Conservation (phyloP, 495 filamentous ascomycete genomes). For the Usnea hakonensis region DNA sequence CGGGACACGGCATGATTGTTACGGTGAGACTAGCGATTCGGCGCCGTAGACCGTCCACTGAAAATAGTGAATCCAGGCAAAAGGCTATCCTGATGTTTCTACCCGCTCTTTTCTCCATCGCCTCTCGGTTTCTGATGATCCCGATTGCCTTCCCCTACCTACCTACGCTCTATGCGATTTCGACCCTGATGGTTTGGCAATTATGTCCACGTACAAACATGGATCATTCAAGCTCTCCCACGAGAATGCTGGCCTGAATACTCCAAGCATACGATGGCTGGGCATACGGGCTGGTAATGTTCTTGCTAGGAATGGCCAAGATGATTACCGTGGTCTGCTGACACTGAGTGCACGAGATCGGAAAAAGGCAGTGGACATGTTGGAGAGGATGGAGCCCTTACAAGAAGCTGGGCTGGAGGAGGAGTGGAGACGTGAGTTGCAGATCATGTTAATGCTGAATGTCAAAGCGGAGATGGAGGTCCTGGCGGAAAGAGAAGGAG, state of each 20-base stretch:
- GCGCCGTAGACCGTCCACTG: neutral
- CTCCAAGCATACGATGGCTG: conserved; percentile 61
- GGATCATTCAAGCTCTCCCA: conserved; percentile 69
- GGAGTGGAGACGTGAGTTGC: conserved; percentile 60
- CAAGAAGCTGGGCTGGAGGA: conserved; percentile 40
- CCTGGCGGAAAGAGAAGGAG: conserved; percentile 52
- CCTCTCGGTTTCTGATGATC: conserved; percentile 27
- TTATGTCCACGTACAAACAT: conserved; percentile 79
- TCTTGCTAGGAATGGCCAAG: conserved; percentile 18
- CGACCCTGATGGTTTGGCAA: conserved; percentile 76
- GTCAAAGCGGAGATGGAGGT: conserved; percentile 87
- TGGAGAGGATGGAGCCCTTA: conserved; percentile 47
- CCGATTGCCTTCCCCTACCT: conserved; percentile 31
- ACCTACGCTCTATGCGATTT: conserved; percentile 72
- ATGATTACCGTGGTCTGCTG: conserved; percentile 38
- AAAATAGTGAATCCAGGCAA: conserved; percentile 47
- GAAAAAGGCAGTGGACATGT: conserved; percentile 56
- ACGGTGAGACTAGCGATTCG: conserved; percentile 42
- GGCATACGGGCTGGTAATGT: conserved; percentile 62
- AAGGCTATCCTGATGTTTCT: conserved; percentile 85
- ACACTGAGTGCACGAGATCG: conserved; percentile 57
- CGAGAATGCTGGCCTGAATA: conserved; percentile 52
- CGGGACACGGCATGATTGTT: conserved; percentile 57
- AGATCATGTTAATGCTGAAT: conserved; percentile 79
- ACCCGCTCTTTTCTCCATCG: conserved; percentile 60